These are phyloP conservation scores for Yarrowia bubula DNA, from an alignment of 805 yeast species.

Conservation along the genomic window DNA sequence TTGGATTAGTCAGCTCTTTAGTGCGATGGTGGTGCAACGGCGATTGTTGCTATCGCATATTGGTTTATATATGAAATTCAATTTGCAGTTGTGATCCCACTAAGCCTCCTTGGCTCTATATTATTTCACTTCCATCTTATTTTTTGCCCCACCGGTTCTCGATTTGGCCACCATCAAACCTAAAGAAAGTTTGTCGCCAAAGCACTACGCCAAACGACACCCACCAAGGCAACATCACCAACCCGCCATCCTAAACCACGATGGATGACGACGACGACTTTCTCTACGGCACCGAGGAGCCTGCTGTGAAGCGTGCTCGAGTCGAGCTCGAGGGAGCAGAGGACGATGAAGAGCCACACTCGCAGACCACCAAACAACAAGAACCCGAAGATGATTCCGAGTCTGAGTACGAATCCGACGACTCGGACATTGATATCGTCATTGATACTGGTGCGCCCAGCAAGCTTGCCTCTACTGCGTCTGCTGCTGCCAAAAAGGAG, in stretches of 20 bases:
- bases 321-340: slow-evolving; percentile 32
- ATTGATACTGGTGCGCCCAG: slow-evolving; percentile 15
- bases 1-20: neutral
- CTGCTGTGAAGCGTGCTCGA: slow-evolving; percentile 22
- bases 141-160: neutral
- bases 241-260: neutral
- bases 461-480: slow-evolving; percentile 27
- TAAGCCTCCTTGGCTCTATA: too few relatives aligned
- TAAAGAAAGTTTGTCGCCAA: slow-evolving; percentile 17
- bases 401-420: slow-evolving; percentile 30
- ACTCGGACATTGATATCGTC: slow-evolving; percentile 27
- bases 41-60: too few relatives aligned
- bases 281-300: slow-evolving; percentile 28
- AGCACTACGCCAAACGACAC: slow-evolving; percentile 22
- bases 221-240: slow-evolving; percentile 16
- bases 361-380: slow-evolving; percentile 30
- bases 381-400: slow-evolving; percentile 28
- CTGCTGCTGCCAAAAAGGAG: slow-evolving; percentile 28
- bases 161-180: neutral
- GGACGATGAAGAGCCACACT: slow-evolving; percentile 31
- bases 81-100: too few relatives aligned
- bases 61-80: neutral
- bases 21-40: neutral
- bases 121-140: too few relatives aligned
- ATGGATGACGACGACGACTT: slow-evolving; percentile 30